Conservation (phyloP, 148 eudicot species). For the Simmondsia chinensis region DNA sequence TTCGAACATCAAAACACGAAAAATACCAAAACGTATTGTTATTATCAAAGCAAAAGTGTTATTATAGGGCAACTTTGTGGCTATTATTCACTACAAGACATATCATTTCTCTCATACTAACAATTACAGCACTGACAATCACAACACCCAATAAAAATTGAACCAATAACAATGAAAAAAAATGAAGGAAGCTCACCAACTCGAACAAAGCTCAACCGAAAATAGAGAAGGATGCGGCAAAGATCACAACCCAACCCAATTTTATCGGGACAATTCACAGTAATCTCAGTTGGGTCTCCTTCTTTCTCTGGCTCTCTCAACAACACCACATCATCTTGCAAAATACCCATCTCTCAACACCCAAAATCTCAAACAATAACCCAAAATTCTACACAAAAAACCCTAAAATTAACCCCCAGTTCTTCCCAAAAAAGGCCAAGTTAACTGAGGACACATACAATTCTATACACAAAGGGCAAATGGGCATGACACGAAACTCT, state of each 20-base stretch:
- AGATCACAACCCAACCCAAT: slow-evolving; percentile 88
- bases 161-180: background rate
- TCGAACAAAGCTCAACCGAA: slow-evolving; percentile 50
- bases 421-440: background rate
- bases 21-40: no score
- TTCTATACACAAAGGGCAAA: no score
- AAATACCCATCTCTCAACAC: slow-evolving; percentile 41
- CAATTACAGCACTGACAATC: no score
- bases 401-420: background rate
- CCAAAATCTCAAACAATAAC: background rate
- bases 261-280: slow-evolving; percentile 94
- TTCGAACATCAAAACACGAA: no score
- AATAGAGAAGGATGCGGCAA: slow-evolving; percentile 66
- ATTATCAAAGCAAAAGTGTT: no score
- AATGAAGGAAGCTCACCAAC: slow-evolving; percentile 34
- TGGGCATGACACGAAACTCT: no score
- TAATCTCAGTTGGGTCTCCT: slow-evolving; percentile 66
- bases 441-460: background rate
- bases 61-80: no score
- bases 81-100: no score
- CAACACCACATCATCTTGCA: slow-evolving; percentile 68
- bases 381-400: background rate
- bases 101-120: no score
- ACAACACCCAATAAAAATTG: background rate
- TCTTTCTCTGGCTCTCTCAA: slow-evolving; percentile 46